These are phyloP conservation scores for Zymoseptoria crescenta DNA, from an alignment of 2,329 filamentous ascomycete genomes.

Conservation along the genomic window DNA sequence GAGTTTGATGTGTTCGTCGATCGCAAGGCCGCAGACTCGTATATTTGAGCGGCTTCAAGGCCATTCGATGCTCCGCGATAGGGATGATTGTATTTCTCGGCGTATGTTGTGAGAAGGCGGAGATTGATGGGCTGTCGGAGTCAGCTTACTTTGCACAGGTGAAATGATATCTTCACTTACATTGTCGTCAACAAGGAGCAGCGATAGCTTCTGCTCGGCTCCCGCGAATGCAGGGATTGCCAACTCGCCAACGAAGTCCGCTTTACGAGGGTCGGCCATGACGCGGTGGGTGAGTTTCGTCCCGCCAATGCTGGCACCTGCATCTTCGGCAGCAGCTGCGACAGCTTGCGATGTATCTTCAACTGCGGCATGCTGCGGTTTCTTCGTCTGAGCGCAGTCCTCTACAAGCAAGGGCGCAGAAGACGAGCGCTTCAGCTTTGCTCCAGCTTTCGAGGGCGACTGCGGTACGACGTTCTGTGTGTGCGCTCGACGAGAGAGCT, in stretches of 20 bases:
- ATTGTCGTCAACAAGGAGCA: constrained; percentile 30
- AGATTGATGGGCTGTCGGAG: constrained; percentile 24
- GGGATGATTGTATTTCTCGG: constrained; percentile 31
- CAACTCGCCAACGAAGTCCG: background rate
- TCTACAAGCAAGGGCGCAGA: background rate
- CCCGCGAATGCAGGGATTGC: background rate
- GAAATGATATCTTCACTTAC: constrained; percentile 8
- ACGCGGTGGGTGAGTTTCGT: background rate
- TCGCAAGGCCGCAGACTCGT: constrained; percentile 23
- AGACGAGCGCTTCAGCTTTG: background rate
- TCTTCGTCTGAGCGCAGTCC: background rate
- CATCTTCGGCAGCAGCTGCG: background rate
- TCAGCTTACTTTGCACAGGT: background rate
- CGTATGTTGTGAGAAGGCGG: constrained; percentile 25
- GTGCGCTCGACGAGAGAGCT: background rate
- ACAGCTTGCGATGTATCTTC: background rate
- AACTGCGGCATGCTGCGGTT: background rate
- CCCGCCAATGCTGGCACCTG: too few relatives aligned
- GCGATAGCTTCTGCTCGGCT: constrained; percentile 4
- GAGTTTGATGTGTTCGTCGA: background rate
- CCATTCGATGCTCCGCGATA: constrained; percentile 41
- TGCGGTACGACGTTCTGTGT: background rate
- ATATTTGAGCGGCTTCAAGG: constrained; percentile 41
- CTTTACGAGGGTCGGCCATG: background rate
- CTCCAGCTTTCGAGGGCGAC: background rate